Percentiles rank a stretch among this genome's conserved stretches.
Evolutionary conservation across 495 filamentous ascomycete genomes (phyloP).

Genomic region (Penicillium maclennaniae): DNA sequence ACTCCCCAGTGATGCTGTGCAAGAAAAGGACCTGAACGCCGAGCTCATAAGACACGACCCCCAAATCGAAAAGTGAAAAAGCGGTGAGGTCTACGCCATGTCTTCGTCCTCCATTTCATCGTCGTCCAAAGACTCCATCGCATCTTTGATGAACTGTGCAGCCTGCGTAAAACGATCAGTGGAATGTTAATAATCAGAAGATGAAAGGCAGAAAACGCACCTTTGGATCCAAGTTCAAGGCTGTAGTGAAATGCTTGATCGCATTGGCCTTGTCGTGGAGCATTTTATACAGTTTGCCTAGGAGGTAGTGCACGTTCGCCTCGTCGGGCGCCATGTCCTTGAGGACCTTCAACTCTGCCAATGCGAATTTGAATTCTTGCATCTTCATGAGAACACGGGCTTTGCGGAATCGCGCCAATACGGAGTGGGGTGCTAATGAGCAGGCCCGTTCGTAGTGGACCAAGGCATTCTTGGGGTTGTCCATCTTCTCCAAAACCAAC

Average conservation of each 20-base stretch:
- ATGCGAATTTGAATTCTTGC: constrained; percentile 64
- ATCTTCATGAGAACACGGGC: constrained; percentile 80
- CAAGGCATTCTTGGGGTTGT: constrained; percentile 72
- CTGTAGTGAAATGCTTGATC: constrained; percentile 88
- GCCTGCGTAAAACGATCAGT: constrained; percentile 54
- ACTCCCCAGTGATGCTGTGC: constrained; percentile 42
- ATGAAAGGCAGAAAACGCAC: constrained; percentile 44
- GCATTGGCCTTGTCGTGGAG: constrained; percentile 74
- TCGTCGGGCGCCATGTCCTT: constrained; percentile 91
- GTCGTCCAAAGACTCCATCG: constrained; percentile 85
- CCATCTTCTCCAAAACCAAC: constrained; percentile 79
- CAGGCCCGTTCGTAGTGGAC: constrained; percentile 75
- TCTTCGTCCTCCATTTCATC: constrained; percentile 74
- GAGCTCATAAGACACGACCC: constrained; percentile 15
- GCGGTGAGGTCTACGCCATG: constrained; percentile 36
- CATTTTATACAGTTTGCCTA: constrained; percentile 82
- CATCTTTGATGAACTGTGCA: constrained; percentile 84
- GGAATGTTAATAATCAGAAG: constrained; percentile 3
- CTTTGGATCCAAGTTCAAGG: constrained; percentile 94
- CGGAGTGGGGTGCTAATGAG: constrained; percentile 72
- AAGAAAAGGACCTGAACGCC: constrained; percentile 26
- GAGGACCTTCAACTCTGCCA: constrained; percentile 74
- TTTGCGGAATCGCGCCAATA: constrained; percentile 84
- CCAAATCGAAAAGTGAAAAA: constrained; percentile 9
- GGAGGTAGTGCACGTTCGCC: constrained; percentile 89